Evolutionary conservation across 2,329 filamentous ascomycete genomes (phyloP), one percentile per base, ranked within the genome.

Genomic region (Microcyclospora pomicola): DNA sequence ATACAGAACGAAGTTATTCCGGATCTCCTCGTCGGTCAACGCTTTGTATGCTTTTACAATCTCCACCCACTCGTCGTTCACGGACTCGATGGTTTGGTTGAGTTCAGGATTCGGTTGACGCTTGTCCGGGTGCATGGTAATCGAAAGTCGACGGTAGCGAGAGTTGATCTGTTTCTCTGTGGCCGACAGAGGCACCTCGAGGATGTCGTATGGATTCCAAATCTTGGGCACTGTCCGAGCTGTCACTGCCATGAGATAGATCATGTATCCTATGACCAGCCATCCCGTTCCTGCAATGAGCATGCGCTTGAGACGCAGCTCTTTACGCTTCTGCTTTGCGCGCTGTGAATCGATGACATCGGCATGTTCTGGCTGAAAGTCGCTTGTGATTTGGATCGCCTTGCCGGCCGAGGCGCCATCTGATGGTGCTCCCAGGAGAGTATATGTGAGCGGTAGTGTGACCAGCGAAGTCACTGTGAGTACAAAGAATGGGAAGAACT

Each of bases 401-500:
- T 82, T 82, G 49, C 78, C 81, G 58, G 86, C 80, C 47, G 84
- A 75, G 53, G 86, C 69, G n/a, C 40, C 68, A 67, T 77, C 83
- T 60, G 74, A 82, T 33, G 84, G 77, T 58, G 80, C 81, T n/a
- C 52, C 50, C 54, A 95, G 71, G 51, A 94, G 77, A 48, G 78
- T 82, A 64, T 88, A 94, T 61, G 95, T 74, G 49, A 96, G 76
- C 55, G 80, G 78, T 45, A 81, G 77, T 54, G 91, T 95, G 63
- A 95, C 73, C 49, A 98, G 76, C 55, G 80, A 78, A 45, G 81
- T 77, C 55, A 96, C 72, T 32, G 87, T 95, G 59, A 95, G 78
- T 65, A 96, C 80, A 70, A 98, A 98, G 74, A 93, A 94, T 50
- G 92, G 91, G 71, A 95, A 98, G 70, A 95, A 95, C 74, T 95